Evolutionary conservation across 805 yeast genomes (phyloP).

Genomic region (Wickerhamomyces sydowiorum): DNA sequence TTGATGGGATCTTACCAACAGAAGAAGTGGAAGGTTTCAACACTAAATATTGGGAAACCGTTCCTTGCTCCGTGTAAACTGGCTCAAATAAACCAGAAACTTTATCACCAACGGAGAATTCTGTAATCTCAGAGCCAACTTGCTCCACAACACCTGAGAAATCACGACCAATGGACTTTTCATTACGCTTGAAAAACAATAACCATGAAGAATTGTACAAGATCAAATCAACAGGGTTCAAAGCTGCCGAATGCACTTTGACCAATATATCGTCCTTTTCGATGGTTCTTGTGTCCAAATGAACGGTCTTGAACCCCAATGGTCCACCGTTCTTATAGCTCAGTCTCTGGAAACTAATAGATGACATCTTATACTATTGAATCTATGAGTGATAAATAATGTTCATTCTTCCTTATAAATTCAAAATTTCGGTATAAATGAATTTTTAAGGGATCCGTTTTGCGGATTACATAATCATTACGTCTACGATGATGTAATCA

Average conservation of each 20-base stretch:
- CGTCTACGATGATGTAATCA: no score
- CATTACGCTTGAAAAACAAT: slow-evolving; percentile 12
- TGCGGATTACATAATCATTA: no score
- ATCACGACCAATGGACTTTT: slow-evolving; percentile 44
- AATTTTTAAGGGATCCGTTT: no score
- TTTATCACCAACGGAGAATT: slow-evolving; percentile 43
- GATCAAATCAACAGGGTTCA: slow-evolving; percentile 55
- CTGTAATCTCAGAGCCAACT: slow-evolving; percentile 34
- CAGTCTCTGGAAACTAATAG: neutral
- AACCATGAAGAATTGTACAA: slow-evolving; percentile 26
- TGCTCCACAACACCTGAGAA: slow-evolving; percentile 50
- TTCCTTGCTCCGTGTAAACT: slow-evolving; percentile 27
- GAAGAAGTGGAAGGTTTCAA: slow-evolving; percentile 26
- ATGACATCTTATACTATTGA: neutral
- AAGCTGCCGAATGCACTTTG: slow-evolving; percentile 41
- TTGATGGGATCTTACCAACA: slow-evolving; percentile 35
- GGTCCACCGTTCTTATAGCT: neutral
- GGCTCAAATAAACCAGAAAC: slow-evolving; percentile 39
- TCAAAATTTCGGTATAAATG: no score
- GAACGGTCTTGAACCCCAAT: neutral
- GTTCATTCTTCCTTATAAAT: no score
- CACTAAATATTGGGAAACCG: slow-evolving; percentile 42
- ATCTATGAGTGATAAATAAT: no score
- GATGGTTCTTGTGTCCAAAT: neutral
- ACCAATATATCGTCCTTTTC: slow-evolving; percentile 33